A percentile compares a stretch with the other conserved stretches of the same genome.
These are phyloP conservation scores for Citrus australasica DNA, from an alignment of 345 rosid genomes.

Conservation along the genomic window DNA sequence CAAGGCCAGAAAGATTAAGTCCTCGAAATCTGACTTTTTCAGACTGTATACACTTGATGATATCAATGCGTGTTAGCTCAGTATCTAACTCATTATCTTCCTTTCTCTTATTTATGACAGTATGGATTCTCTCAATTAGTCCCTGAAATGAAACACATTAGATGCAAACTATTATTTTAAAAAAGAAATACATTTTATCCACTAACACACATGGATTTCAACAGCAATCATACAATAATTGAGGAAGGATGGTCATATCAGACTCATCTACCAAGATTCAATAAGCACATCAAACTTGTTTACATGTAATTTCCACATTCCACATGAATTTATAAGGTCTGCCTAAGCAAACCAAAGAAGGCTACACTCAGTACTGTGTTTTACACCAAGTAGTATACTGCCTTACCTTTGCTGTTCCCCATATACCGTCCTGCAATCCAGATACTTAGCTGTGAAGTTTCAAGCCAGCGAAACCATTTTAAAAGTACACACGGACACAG, in stretches of 20 bases:
- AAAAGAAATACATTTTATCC: not conserved
- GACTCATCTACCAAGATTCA: not conserved
- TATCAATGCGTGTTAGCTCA: constrained; percentile 74
- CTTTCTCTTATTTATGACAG: constrained; percentile 42
- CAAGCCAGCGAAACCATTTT: not conserved
- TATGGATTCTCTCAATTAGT: constrained; percentile 53
- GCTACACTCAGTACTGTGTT: not conserved
- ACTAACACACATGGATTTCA: not conserved
- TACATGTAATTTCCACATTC: not conserved
- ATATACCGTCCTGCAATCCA: not conserved
- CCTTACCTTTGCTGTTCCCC: not conserved
- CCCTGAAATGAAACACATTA: constrained; percentile 43
- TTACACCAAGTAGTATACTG: not conserved
- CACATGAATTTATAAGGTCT: not conserved
- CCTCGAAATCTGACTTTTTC: constrained; percentile 78
- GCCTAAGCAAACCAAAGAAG: not conserved
- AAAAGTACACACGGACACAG: not conserved
- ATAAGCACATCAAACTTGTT: not conserved
- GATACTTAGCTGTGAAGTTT: not conserved
- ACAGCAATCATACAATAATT: not conserved
- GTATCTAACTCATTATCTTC: constrained; percentile 53
- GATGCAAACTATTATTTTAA: not conserved
- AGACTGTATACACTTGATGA: constrained; percentile 87
- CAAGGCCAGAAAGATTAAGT: constrained; percentile 81
- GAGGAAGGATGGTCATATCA: not conserved